A percentile compares a stretch with the other conserved stretches of the same genome.
Conservation (phyloP, 176 grass and related monocot genomes). For the Leersia perrieri region DNA sequence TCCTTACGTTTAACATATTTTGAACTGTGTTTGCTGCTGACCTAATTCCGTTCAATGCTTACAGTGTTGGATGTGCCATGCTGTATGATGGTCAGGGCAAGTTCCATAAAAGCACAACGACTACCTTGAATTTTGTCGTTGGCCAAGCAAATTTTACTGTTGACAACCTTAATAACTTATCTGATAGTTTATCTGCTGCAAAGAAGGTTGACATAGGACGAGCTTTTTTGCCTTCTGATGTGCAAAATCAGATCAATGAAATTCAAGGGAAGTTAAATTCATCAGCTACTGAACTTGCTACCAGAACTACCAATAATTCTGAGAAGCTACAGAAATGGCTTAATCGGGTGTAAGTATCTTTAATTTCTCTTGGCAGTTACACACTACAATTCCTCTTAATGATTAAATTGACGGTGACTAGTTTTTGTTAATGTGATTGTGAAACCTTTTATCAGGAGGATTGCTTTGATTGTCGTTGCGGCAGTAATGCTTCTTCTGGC, state of each 20-base stretch:
- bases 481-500: conserved; percentile 86
- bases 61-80: conserved; percentile 61
- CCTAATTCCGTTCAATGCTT: conserved; percentile 13
- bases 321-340: conserved; percentile 56
- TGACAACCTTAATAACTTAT: conserved; percentile 81
- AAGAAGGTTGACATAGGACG: conserved; percentile 58
- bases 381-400: background rate
- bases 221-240: conserved; percentile 44
- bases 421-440: conserved; percentile 10
- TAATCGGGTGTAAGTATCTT: conserved; percentile 56
- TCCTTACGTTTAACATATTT: conserved; percentile 28
- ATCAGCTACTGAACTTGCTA: conserved; percentile 52
- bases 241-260: conserved; percentile 59
- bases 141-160: conserved; percentile 75
- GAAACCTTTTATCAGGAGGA: conserved; percentile 49
- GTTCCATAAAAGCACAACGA: conserved; percentile 71
- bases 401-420: background rate
- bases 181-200: conserved; percentile 78
- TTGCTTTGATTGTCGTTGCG: conserved; percentile 68
- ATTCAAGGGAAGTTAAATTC: conserved; percentile 71
- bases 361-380: conserved; percentile 19
- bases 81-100: conserved; percentile 79
- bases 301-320: conserved; percentile 65
- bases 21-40: conserved; percentile 31
- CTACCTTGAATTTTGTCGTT: conserved; percentile 75